A percentile compares a stretch with the other conserved stretches of the same genome.
phyloP scores from a whole-genome alignment of 108 stramenopile genomes.

The Stephanodiscus triporus region DNA sequence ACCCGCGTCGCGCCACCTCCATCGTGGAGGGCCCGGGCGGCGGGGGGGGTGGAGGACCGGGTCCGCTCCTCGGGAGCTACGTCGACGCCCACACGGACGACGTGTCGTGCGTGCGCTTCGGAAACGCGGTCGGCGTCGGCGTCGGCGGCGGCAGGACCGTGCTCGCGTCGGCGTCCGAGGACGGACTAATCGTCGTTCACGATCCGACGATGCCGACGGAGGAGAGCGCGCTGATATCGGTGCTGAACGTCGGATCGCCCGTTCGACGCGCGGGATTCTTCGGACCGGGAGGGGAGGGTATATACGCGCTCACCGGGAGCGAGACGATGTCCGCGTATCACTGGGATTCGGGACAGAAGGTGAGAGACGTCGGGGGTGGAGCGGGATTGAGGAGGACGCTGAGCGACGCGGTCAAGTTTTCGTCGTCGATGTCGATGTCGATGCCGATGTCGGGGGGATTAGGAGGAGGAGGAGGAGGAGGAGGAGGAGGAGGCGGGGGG shows the following conservation, averaged over 20 bases:
- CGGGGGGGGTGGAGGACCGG: constrained; percentile 15
- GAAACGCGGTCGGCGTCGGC: constrained; percentile 34
- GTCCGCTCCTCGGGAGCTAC: constrained; percentile 65
- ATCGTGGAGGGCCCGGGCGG: background rate
- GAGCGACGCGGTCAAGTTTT: constrained; percentile 29
- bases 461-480: background rate
- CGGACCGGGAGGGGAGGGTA: constrained; percentile 67
- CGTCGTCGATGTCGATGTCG: background rate
- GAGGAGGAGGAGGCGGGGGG: background rate
- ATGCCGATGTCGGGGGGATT: background rate
- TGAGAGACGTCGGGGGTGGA: constrained; percentile 43
- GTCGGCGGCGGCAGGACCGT: constrained; percentile 22
- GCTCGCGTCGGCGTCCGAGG: constrained; percentile 76
- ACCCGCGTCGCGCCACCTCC: constrained; percentile 53
- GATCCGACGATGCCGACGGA: constrained; percentile 82
- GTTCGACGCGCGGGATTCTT: constrained; percentile 77
- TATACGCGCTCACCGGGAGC: constrained; percentile 81
- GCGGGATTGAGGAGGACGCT: constrained; percentile 32
- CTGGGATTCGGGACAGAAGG: constrained; percentile 70
- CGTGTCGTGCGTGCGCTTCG: constrained; percentile 74
- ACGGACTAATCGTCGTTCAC: constrained; percentile 74
- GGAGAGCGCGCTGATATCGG: constrained; percentile 71
- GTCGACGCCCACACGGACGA: constrained; percentile 83
- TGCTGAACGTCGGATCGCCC: constrained; percentile 67
- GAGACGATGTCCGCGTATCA: constrained; percentile 76